Conservation (phyloP, 2,329 filamentous ascomycete genomes). For the Periconia digitata region DNA sequence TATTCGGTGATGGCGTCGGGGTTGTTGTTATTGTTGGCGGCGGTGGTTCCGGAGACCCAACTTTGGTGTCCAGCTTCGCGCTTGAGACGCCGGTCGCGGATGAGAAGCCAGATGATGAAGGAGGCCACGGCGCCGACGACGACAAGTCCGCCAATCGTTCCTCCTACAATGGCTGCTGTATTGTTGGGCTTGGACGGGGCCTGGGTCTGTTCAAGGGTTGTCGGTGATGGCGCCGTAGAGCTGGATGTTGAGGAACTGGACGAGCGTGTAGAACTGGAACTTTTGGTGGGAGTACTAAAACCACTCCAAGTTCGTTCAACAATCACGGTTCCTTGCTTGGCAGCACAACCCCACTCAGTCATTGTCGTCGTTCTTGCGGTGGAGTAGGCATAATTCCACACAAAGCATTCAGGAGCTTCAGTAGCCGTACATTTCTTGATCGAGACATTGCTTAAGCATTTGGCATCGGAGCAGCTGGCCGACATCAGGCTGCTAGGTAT, state of each 20-base stretch:
- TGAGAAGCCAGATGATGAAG: slow-evolving; percentile 21
- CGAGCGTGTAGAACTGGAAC: slow-evolving; percentile 9
- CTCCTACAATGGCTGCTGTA: slow-evolving; percentile 36
- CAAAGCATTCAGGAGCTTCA: slow-evolving; percentile 26
- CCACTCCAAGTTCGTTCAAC: slow-evolving; percentile 14
- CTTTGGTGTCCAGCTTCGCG: slow-evolving; percentile 7
- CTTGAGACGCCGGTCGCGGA: slow-evolving; percentile 20
- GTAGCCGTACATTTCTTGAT: slow-evolving; percentile 33
- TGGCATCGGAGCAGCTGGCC: slow-evolving; percentile 26
- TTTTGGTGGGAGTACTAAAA: not conserved
- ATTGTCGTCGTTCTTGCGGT: slow-evolving; percentile 19
- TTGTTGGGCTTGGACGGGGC: slow-evolving; percentile 11
- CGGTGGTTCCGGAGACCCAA: slow-evolving; percentile 2
- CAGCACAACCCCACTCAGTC: slow-evolving; percentile 35
- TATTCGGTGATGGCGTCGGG: slow-evolving; percentile 13
- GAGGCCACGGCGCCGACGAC: slow-evolving; percentile 26
- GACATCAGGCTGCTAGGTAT: slow-evolving; percentile 26
- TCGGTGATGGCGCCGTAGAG: not conserved
- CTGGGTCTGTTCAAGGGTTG: slow-evolving; percentile 1
- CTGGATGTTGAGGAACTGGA: slow-evolving; percentile 4
- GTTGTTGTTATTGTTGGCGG: slow-evolving; percentile 3
- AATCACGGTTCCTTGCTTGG: slow-evolving; percentile 18
- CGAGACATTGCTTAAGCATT: slow-evolving; percentile 24
- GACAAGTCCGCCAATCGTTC: slow-evolving; percentile 32
- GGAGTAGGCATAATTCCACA: slow-evolving; percentile 29